phyloP scores from a whole-genome alignment of 352 stramenopile genomes.

The Saprolegnia parasitica region DNA sequence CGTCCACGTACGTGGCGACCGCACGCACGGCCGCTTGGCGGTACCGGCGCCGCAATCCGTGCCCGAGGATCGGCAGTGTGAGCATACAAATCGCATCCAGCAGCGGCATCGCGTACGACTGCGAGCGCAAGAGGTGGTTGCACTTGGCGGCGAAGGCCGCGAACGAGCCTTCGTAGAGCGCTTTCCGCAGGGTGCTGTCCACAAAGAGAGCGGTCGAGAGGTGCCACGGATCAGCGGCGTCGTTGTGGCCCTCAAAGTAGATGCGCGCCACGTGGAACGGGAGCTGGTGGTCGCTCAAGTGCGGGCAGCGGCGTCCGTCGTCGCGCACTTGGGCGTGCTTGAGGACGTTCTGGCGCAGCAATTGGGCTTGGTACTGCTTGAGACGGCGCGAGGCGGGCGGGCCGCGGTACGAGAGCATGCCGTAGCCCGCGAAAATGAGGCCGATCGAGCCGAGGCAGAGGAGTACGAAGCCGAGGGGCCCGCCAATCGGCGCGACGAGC shows the following conservation, averaged over 20 bases:
- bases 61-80: conserved; percentile 22
- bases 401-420: conserved; percentile 57
- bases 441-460: conserved; percentile 52
- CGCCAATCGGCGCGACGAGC: conserved; percentile 73
- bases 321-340: conserved; percentile 52
- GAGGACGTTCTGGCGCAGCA: conserved; percentile 61
- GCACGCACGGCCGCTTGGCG: conserved; percentile 61
- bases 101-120: conserved; percentile 47
- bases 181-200: conserved; percentile 48
- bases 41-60: conserved; percentile 58
- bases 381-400: conserved; percentile 36
- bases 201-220: conserved; percentile 56
- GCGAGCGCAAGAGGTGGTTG: conserved; percentile 43
- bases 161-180: conserved; percentile 75
- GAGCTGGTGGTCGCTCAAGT: conserved; percentile 75
- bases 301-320: conserved; percentile 31
- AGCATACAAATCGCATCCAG: too few relatives aligned
- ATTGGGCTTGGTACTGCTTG: conserved; percentile 64
- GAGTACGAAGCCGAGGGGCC: conserved; percentile 65
- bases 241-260: conserved; percentile 71
- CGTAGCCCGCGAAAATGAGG: conserved; percentile 60
- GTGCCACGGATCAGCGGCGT: conserved; percentile 57
- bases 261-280: conserved; percentile 60
- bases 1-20: conserved; percentile 58
- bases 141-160: conserved; percentile 61